Base-by-base conservation (phyloP, 2,329 filamentous ascomycete genomes). In the Leptographium wingfieldii region DNA sequence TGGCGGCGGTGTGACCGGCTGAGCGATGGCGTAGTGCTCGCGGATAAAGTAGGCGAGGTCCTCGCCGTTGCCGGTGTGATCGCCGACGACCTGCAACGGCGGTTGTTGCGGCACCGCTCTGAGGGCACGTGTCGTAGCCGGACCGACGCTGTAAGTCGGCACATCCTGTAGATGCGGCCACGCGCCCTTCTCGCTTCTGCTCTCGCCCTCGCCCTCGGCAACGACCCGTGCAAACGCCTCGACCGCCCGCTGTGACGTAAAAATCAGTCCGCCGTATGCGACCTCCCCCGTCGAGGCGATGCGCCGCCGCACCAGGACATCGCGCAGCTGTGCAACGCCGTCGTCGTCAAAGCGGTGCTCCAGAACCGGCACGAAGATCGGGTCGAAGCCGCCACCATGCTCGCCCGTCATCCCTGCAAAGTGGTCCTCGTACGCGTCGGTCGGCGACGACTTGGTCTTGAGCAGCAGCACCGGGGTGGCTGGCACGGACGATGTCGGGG, bases 21-120 rank as follows among this genome's bases (percentile, higher is more conserved):
- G 56, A 52, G 35, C 29, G 40, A 27, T 27, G 29, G 67, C 81
- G 68, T 96, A 95, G 69, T 96, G 87, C 2, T 84, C 73, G 6
- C 95, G 77, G 59, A 99, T 96, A 68, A 86, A 87, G 6, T 79
- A 74, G 0, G 91, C 87, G 33, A 99, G 80, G 2, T 81, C 83
- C 64, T 92, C 89, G 35, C 92, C 94, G 65, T 87, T 95, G 14
- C 94, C 94, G 0, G 88, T 88, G 61, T 95, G 85, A 63, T 86
- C 83, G 55, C 92, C 94, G 61, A 89, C 80, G 38, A 96, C 81
- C 55, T 83, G 75, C 67, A 87, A 69, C 49, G 76, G 68, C 57
- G 83, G 74, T 60, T 72, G 65, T 69, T 79, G 75, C 6, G 71
- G 67, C 10, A 85, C 73, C 5, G 80, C 81, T 70, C 69, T 73